Conservation (phyloP, 1,139 yeast species). For the Yamadazyma jaroonii region DNA sequence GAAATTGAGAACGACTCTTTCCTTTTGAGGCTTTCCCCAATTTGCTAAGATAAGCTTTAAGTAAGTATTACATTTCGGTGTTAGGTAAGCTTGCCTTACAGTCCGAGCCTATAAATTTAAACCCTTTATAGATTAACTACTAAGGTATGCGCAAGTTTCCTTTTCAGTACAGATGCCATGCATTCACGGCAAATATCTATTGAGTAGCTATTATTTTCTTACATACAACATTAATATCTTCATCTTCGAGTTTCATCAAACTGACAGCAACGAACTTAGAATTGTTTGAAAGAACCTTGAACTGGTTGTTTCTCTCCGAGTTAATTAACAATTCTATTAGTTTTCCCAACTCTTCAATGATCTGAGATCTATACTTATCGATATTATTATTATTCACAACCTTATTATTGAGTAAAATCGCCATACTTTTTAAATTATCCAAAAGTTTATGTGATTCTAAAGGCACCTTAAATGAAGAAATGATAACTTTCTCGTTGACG, state of each 20-base stretch:
- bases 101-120: no score
- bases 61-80: no score
- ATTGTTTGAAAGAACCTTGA: conserved; percentile 27
- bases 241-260: conserved; percentile 7
- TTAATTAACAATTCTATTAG: conserved; percentile 9
- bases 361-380: background rate
- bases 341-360: conserved; percentile 8
- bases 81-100: no score
- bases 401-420: conserved; percentile 9
- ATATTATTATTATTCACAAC: background rate
- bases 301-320: conserved; percentile 11
- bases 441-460: conserved; percentile 11
- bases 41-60: no score
- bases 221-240: conserved; percentile 5
- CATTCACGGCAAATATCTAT: background rate
- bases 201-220: conserved; percentile 6
- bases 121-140: background rate
- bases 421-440: conserved; percentile 12
- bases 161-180: background rate
- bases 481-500: conserved; percentile 8
- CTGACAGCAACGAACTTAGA: conserved; percentile 33
- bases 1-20: background rate
- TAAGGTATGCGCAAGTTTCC: background rate
- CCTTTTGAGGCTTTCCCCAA: no score
- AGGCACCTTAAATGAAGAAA: conserved; percentile 12